Conservation (phyloP, 108 stramenopile genomes). For the Pseudonitzschia multiseries region DNA sequence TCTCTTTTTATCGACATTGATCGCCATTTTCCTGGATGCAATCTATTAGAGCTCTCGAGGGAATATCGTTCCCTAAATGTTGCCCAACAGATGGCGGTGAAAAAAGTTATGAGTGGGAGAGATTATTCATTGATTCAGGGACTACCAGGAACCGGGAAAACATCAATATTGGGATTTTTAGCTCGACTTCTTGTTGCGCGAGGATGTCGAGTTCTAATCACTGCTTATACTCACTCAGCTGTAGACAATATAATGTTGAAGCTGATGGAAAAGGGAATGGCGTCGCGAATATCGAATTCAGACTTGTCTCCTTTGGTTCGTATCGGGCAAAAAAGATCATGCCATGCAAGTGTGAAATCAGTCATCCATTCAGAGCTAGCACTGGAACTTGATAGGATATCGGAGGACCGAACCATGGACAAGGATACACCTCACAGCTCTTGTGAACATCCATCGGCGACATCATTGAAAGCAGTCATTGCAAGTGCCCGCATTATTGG, state of each 20-base stretch:
- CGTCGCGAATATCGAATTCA: not conserved
- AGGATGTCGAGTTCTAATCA: constrained; percentile 91
- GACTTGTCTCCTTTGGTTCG: constrained; percentile 46
- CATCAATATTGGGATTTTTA: constrained; percentile 82
- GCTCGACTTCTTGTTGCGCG: constrained; percentile 81
- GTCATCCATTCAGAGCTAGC: constrained; percentile 59
- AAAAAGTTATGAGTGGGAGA: constrained; percentile 62
- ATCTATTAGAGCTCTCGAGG: constrained; percentile 36
- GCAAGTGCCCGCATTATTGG: constrained; percentile 78
- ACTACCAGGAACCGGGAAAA: constrained; percentile 88
- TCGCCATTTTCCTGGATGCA: constrained; percentile 56
- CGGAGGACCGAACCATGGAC: not conserved
- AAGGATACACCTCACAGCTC: not conserved
- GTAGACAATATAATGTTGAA: constrained; percentile 94
- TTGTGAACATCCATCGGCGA: constrained; percentile 28
- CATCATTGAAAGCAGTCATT: constrained; percentile 53
- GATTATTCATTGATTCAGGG: constrained; percentile 86
- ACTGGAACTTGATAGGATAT: constrained; percentile 12
- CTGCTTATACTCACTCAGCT: constrained; percentile 94
- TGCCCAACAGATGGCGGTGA: constrained; percentile 76
- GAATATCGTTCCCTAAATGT: constrained; percentile 70
- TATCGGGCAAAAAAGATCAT: constrained; percentile 58
- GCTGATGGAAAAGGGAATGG: constrained; percentile 74
- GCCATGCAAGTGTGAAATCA: constrained; percentile 55
- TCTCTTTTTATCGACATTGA: constrained; percentile 31